Conservation (phyloP, 768 basidiomycete species). For the Pleurotus cornucopiae region DNA sequence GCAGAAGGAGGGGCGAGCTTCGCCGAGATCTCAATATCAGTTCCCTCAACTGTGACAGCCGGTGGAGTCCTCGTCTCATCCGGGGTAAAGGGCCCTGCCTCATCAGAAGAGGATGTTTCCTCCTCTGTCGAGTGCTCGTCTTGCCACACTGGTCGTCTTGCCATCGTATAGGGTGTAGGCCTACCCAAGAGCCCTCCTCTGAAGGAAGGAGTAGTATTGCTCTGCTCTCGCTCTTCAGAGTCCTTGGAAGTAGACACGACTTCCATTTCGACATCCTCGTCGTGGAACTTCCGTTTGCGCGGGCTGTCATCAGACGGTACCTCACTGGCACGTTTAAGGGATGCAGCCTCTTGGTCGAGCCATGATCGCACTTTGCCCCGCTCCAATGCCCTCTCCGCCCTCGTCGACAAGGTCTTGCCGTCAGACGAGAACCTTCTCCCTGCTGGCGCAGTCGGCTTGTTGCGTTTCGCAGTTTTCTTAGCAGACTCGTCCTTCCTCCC, state of each 20-base stretch:
- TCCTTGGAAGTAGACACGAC: background rate
- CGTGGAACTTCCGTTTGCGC: slow-evolving; percentile 20
- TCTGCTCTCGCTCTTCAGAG: slow-evolving; percentile 10
- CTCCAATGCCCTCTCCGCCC: slow-evolving; percentile 36
- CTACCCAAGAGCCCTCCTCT: slow-evolving; percentile 1
- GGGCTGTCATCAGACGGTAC: background rate
- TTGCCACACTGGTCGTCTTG: slow-evolving; percentile 5
- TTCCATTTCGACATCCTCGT: slow-evolving; percentile 17
- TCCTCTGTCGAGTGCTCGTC: slow-evolving; percentile 14
- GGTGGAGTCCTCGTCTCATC: slow-evolving; percentile 42
- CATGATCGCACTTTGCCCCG: slow-evolving; percentile 36
- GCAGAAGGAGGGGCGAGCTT: slow-evolving; percentile 15
- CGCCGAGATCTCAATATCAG: slow-evolving; percentile 10
- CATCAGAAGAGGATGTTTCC: slow-evolving; percentile 45
- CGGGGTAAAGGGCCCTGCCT: slow-evolving; percentile 53
- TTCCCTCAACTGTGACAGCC: slow-evolving; percentile 18
- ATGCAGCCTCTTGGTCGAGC: slow-evolving; percentile 18
- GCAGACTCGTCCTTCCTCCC: slow-evolving; percentile 52
- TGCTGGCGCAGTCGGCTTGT: background rate
- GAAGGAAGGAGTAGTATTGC: background rate
- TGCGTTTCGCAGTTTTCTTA: slow-evolving; percentile 23
- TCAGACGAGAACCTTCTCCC: too few species aligned
- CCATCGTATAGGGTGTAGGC: background rate
- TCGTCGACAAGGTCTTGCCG: slow-evolving; percentile 19
- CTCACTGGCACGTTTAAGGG: background rate